Evolutionary conservation across 164 flowering plant genomes (phyloP).

Genomic region (Kingdonia uniflora): DNA sequence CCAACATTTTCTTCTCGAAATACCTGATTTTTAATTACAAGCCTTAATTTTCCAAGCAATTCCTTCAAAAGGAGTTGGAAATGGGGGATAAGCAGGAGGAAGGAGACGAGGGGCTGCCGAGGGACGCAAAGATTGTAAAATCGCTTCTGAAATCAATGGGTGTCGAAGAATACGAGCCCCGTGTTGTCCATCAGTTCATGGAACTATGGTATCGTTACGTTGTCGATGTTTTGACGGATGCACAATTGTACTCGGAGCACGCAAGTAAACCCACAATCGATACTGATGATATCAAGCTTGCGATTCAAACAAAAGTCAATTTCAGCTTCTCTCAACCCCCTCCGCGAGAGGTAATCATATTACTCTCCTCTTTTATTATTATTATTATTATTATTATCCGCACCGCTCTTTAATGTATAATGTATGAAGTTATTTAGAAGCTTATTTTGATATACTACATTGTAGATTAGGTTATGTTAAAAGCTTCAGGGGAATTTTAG

Average conservation of each 20-base stretch:
- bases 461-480: no score
- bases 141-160: conserved; percentile 84
- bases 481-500: no score
- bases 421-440: no score
- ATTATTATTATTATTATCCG: no score
- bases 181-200: conserved; percentile 80
- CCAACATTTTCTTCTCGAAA: no score
- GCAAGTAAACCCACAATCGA: conserved; percentile 79
- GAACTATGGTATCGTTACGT: conserved; percentile 91
- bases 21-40: no score
- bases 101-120: conserved; percentile 67
- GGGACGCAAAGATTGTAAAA: conserved; percentile 90
- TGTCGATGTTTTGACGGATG: conserved; percentile 77
- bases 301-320: conserved; percentile 89
- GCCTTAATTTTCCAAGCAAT: no score
- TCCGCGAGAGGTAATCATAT: conserved; percentile 85
- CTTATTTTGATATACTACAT: no score
- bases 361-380: no score
- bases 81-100: no score
- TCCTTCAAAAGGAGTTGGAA: no score
- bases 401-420: no score
- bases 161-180: conserved; percentile 75
- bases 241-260: conserved; percentile 89
- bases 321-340: conserved; percentile 96
- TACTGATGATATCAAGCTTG: conserved; percentile 84